A percentile compares a stretch with the other conserved stretches of the same genome.
Evolutionary conservation across 441 rosid genomes (phyloP).

Genomic region (Macaranga tanarius): DNA sequence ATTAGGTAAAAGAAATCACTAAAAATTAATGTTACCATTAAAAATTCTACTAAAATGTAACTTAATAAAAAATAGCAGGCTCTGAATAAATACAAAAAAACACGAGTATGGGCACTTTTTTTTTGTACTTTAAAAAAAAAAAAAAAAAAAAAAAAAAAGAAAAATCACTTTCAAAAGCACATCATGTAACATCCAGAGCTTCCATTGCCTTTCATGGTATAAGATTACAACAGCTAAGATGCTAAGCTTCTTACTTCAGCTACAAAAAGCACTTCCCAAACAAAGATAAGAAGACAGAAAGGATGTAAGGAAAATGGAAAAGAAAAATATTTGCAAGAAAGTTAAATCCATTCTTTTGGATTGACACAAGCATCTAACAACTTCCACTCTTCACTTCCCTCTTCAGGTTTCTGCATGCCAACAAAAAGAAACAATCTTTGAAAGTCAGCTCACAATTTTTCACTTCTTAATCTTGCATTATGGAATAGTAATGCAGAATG

Average conservation of each 20-base stretch:
- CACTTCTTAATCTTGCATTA: background rate
- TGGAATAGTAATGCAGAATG: background rate
- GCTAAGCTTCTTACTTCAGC: slow-evolving; percentile 16
- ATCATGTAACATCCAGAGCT: background rate
- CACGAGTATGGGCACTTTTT: too few relatives aligned
- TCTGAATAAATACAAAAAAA: too few relatives aligned
- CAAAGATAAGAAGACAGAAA: background rate
- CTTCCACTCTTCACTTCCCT: slow-evolving; percentile 98
- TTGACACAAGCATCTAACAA: slow-evolving; percentile 93
- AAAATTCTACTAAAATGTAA: too few relatives aligned
- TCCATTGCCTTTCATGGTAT: background rate
- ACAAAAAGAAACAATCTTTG: slow-evolving; percentile 6
- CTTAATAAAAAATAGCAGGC: too few relatives aligned
- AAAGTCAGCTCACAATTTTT: slow-evolving; percentile 11
- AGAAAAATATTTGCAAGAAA: background rate
- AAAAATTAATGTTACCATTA: too few relatives aligned
- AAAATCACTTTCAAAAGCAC: too few relatives aligned
- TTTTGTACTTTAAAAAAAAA: too few relatives aligned
- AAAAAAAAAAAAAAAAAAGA: too few relatives aligned
- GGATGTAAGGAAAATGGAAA: background rate
- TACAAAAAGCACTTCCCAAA: background rate
- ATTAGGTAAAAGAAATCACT: too few relatives aligned
- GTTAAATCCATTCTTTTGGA: slow-evolving; percentile 87
- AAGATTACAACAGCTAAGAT: slow-evolving; percentile 9
- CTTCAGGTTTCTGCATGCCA: slow-evolving; percentile 73